Evolutionary conservation across 2,329 filamentous ascomycete genomes (phyloP), one percentile per base, ranked within the genome.

Genomic region (Coniochaeta pulveracea): DNA sequence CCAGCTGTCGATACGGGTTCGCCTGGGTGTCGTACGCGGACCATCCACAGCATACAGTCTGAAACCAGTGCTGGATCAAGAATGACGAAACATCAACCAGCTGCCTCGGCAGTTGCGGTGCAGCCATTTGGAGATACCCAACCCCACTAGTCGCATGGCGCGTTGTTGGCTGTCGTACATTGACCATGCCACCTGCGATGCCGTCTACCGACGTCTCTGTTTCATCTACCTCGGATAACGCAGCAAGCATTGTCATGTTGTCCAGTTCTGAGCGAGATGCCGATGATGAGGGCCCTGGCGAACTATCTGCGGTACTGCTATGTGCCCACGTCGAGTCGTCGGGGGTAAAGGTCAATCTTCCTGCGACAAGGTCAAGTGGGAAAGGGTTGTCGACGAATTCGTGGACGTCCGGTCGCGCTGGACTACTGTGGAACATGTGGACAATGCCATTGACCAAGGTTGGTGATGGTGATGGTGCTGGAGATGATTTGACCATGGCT

Each of bases 61-160:
- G 46, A 34, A 50, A 50, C 48, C 48, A 50, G 37, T 49, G 47
- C 26, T 50, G 44, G 29, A 50, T 47, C 26, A 50, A 35, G 10
- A 49, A 46, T 0, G 45, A 46, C 4, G 46, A 46, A 10, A 48
- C 43, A 23, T 50, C 39, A 3, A 48, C 42, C 15, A 48, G 38
- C 7, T 42, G 42, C 10, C 43, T 45, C 18, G 24, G 28, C 33
- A 47, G 27, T 5, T 28, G 29, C 12, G 24, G 16, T 21, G 26
- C 17, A 6, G 11, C 12, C 10, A 19, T 26, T 14, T 12, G 23
- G 15, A 23, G 17, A 11, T 31, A 12, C 29, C 36, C 19, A 5
- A 31, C 8, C 10, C 28, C 28, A 3, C 14, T 19, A 24, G 3
- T 22, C 10, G 28, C 28, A 19, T 16, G 34, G 19, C 3, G 30